A percentile compares a stretch with the other conserved stretches of the same genome.
These are phyloP conservation scores for Bryopsis sp. DNA, from an alignment of 139 green algal species.

Conservation along the genomic window DNA sequence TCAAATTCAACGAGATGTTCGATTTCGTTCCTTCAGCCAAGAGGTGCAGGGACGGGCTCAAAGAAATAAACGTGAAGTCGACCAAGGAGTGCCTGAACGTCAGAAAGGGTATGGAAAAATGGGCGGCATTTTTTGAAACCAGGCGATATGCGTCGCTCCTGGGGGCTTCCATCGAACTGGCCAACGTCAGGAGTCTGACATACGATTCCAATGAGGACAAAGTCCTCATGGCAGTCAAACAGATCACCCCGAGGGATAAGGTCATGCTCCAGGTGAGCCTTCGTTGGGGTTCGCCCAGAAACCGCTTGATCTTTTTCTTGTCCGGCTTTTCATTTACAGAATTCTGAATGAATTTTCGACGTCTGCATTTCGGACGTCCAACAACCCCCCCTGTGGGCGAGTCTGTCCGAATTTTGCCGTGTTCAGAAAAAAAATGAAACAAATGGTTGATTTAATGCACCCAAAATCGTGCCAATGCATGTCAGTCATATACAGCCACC, in stretches of 20 bases:
- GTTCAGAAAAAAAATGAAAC: too few relatives aligned
- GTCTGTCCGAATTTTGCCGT: too few relatives aligned
- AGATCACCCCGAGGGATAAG: background rate
- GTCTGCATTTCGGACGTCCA: too few relatives aligned
- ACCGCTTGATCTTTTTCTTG: too few relatives aligned
- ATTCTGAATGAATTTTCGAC: too few relatives aligned
- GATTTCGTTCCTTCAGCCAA: background rate
- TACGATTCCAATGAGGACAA: constrained; percentile 10
- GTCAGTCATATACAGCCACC: too few relatives aligned
- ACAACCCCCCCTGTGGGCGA: too few relatives aligned
- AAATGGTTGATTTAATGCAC: too few relatives aligned
- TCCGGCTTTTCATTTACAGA: too few relatives aligned
- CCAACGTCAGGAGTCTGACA: background rate
- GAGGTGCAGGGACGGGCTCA: constrained; percentile 14
- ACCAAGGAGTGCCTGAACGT: constrained; percentile 37
- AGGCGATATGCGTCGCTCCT: constrained; percentile 13
- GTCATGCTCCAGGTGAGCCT: constrained; percentile 19
- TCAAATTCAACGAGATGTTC: background rate
- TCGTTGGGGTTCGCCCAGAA: too few relatives aligned
- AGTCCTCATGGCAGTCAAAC: constrained; percentile 1
- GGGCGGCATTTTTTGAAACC: constrained; percentile 21
- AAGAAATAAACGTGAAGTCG: constrained; percentile 17
- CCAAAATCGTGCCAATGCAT: too few relatives aligned
- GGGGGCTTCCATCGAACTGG: constrained; percentile 14
- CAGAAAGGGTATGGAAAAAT: constrained; percentile 29